phyloP scores from a whole-genome alignment of 495 filamentous ascomycete genomes.

The Haplographium delicatum region DNA sequence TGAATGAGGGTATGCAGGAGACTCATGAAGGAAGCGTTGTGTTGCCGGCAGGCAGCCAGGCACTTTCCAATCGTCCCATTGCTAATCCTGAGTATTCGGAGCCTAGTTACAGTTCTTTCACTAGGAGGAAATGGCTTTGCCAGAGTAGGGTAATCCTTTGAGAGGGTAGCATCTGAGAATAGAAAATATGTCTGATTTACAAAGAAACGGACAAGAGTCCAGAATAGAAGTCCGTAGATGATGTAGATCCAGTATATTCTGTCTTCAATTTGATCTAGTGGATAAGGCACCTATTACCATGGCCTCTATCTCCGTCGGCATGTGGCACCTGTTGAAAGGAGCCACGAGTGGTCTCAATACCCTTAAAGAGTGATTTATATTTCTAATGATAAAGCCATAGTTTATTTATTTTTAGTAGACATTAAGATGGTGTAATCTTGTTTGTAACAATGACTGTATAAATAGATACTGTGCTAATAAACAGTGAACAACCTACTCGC shows the following conservation, averaged over 20 bases:
- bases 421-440: too few species aligned
- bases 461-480: too few species aligned
- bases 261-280: constrained; percentile 1
- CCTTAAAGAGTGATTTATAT: too few species aligned
- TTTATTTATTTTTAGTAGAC: too few species aligned
- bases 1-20: constrained; percentile 13
- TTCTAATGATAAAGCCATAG: too few species aligned
- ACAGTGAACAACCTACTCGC: too few species aligned
- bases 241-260: background rate
- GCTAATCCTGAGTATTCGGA: constrained; percentile 1
- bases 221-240: constrained; percentile 10
- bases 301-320: too few species aligned
- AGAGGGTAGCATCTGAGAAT: constrained; percentile 6
- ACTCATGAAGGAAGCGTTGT: constrained; percentile 15
- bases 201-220: constrained; percentile 7
- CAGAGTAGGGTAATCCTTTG: background rate
- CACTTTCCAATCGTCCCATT: background rate
- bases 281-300: too few species aligned
- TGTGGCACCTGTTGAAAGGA: too few species aligned
- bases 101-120: constrained; percentile 1
- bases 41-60: constrained; percentile 3
- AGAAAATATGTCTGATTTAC: constrained; percentile 8
- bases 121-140: background rate
- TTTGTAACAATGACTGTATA: too few species aligned
- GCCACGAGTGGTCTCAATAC: too few species aligned